Conservation (phyloP, 2,329 filamentous ascomycete species). For the Hymenoscyphus infarciens region DNA sequence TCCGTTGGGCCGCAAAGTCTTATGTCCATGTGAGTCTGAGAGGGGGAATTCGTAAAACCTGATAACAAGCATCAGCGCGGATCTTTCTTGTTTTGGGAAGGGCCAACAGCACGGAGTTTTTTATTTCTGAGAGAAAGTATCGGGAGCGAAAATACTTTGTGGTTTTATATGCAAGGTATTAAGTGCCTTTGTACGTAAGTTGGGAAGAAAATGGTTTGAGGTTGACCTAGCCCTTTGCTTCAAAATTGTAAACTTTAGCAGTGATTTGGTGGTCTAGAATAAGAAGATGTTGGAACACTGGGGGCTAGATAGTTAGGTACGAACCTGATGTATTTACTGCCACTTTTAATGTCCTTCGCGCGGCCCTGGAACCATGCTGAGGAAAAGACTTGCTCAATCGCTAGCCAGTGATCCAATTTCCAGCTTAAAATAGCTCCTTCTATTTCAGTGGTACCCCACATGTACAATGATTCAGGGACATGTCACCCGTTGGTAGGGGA, state of each 20-base stretch:
- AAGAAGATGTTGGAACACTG: no score
- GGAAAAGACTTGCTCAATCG: background rate
- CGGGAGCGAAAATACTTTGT: background rate
- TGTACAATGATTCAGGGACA: background rate
- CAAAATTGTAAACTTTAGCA: background rate
- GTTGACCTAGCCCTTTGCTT: background rate
- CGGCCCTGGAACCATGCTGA: background rate
- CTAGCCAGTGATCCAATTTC: background rate
- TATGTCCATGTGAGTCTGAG: background rate
- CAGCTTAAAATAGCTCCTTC: background rate
- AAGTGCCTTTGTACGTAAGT: background rate
- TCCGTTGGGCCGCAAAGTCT: conserved; percentile 20
- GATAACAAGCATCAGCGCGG: background rate
- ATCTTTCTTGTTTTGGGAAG: background rate
- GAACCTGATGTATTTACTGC: no score
- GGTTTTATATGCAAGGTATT: background rate
- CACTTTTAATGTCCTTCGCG: no score
- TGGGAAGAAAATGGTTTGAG: background rate
- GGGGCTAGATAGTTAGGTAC: no score
- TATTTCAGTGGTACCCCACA: background rate
- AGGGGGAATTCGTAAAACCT: background rate
- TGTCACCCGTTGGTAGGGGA: background rate
- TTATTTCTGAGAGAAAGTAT: background rate
- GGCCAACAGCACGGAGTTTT: background rate
- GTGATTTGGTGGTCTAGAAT: background rate